Conservation (phyloP, 2,329 filamentous ascomycete species). For the Fonsecaea pedrosoi region DNA sequence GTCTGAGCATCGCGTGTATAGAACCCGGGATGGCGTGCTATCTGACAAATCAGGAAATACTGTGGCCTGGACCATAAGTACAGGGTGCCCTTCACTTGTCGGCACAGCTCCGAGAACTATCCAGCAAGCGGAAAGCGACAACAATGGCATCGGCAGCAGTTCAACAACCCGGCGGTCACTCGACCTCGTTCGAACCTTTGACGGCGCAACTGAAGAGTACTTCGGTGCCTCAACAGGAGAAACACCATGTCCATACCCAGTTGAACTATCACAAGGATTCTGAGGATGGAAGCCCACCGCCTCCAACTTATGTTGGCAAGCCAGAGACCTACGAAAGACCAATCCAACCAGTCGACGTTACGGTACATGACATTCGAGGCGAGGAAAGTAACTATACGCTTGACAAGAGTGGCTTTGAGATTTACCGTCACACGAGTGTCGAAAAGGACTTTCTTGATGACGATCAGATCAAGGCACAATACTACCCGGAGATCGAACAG, state of each 20-base stretch:
- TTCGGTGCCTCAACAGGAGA: constrained; percentile 23
- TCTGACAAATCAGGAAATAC: constrained; percentile 39
- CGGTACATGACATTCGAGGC: constrained; percentile 54
- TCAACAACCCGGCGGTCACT: constrained; percentile 38
- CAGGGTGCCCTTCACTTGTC: constrained; percentile 15
- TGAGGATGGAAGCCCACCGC: constrained; percentile 40
- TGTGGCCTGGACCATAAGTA: constrained; percentile 30
- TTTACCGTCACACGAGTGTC: constrained; percentile 46
- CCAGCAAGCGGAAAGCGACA: constrained; percentile 15
- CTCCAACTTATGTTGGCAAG: constrained; percentile 40
- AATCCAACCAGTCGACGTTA: constrained; percentile 36
- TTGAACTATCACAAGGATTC: constrained; percentile 43
- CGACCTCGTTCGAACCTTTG: constrained; percentile 40
- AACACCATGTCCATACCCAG: constrained; percentile 38
- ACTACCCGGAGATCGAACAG: constrained; percentile 47
- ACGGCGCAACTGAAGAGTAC: constrained; percentile 23
- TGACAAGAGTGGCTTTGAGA: constrained; percentile 51
- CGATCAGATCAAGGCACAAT: constrained; percentile 45
- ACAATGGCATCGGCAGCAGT: constrained; percentile 40
- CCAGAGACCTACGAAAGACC: constrained; percentile 42
- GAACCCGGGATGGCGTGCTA: constrained; percentile 36
- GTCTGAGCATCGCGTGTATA: constrained; percentile 31
- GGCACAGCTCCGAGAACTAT: neutral
- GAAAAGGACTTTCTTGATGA: constrained; percentile 48
- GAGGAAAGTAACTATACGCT: constrained; percentile 52